Conservation (phyloP, 176 grass and related monocot species). For the Olyra latifolia region DNA sequence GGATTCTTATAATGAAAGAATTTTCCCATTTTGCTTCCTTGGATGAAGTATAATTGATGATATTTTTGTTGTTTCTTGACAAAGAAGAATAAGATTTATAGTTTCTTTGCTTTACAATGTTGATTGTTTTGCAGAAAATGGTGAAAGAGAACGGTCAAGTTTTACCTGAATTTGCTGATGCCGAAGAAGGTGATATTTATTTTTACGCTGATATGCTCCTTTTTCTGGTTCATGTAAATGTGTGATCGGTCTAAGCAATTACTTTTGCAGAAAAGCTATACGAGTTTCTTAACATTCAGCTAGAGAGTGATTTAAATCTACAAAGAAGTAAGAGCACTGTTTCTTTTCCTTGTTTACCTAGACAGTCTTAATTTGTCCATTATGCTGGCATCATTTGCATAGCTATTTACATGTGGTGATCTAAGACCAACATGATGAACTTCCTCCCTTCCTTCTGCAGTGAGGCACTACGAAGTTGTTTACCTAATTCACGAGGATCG, state of each 20-base stretch:
- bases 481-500: constrained; percentile 85
- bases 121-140: constrained; percentile 62
- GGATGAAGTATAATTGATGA: background rate
- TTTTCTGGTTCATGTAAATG: background rate
- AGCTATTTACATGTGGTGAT: background rate
- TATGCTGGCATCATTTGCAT: constrained; percentile 12
- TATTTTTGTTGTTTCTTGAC: background rate
- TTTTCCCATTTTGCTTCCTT: background rate
- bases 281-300: constrained; percentile 73
- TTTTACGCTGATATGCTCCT: background rate
- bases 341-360: background rate
- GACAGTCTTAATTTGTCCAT: background rate
- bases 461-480: constrained; percentile 92
- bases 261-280: constrained; percentile 76
- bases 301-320: constrained; percentile 88
- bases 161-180: constrained; percentile 89
- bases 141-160: constrained; percentile 56
- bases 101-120: background rate
- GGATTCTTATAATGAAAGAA: background rate
- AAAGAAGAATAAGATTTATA: background rate
- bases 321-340: constrained; percentile 66
- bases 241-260: background rate
- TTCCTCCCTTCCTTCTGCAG: constrained; percentile 40
- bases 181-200: constrained; percentile 55
- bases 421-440: background rate